A percentile compares a stretch with the other conserved stretches of the same genome.
These are phyloP conservation scores for Aspergillus sojae DNA, from an alignment of 2,329 filamentous ascomycete species.

Conservation along the genomic window DNA sequence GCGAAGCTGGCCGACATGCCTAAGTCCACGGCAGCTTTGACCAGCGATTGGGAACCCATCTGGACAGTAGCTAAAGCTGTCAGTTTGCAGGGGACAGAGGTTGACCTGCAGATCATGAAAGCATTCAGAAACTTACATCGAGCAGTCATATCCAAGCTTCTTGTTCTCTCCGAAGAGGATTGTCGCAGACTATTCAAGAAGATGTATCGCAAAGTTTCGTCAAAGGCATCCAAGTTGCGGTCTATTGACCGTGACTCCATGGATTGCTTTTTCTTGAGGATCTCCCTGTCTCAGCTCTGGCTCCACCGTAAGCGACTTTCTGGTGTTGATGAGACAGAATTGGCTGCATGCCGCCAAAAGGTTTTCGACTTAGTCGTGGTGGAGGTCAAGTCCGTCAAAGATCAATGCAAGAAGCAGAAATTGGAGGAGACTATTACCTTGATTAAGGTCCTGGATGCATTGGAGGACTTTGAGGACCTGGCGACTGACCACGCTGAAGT, in stretches of 20 bases:
- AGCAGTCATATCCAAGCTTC: conserved; percentile 38
- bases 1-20: conserved; percentile 43
- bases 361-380: conserved; percentile 37
- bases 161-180: conserved; percentile 38
- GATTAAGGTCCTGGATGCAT: conserved; percentile 40
- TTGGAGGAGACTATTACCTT: conserved; percentile 37
- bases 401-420: conserved; percentile 38
- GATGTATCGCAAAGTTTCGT: conserved; percentile 34
- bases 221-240: conserved; percentile 33
- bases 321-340: conserved; percentile 31
- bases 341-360: conserved; percentile 35
- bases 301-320: conserved; percentile 33
- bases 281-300: conserved; percentile 40
- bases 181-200: conserved; percentile 39
- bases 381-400: conserved; percentile 39
- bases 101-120: conserved; percentile 40
- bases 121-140: conserved; percentile 40
- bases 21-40: conserved; percentile 40
- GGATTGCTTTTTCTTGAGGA: conserved; percentile 38
- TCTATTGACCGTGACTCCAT: conserved; percentile 38
- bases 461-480: conserved; percentile 45
- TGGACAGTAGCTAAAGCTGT: conserved; percentile 42
- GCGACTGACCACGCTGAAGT: conserved; percentile 36
- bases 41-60: conserved; percentile 38
- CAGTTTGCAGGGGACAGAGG: conserved; percentile 32